A percentile compares a stretch with the other conserved stretches of the same genome.
Conservation (phyloP, 305 asterid species). For the Striga hermonthica region DNA sequence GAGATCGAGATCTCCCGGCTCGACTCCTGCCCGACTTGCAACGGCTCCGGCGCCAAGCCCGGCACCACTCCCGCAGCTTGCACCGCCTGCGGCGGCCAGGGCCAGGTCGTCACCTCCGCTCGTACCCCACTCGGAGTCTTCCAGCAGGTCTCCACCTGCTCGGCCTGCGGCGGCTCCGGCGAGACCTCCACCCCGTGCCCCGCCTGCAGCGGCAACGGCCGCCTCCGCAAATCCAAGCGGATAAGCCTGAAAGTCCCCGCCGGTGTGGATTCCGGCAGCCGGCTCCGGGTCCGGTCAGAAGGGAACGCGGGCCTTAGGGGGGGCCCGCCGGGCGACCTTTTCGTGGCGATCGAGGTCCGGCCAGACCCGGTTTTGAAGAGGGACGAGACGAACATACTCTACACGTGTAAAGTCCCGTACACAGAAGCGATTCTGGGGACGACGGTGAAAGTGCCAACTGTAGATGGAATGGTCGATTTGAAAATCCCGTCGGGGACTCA, state of each 20-base stretch:
- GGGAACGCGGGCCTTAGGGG: conserved; percentile 90
- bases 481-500: conserved; percentile 91
- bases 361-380: conserved; percentile 71
- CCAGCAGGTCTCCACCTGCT: conserved; percentile 91
- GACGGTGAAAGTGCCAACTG: conserved; percentile 79
- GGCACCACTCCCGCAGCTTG: conserved; percentile 73
- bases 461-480: conserved; percentile 85
- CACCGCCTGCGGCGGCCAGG: conserved; percentile 87
- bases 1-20: conserved; percentile 87
- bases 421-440: conserved; percentile 89
- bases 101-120: conserved; percentile 82
- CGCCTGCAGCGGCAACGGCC: conserved; percentile 80
- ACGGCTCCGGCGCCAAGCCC: conserved; percentile 88
- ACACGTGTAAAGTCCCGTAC: conserved; percentile 78
- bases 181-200: conserved; percentile 80
- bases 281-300: conserved; percentile 80
- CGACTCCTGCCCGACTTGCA: conserved; percentile 81
- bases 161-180: conserved; percentile 78
- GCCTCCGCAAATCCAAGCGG: conserved; percentile 80
- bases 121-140: conserved; percentile 91
- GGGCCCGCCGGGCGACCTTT: conserved; percentile 89
- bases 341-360: conserved; percentile 70
- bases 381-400: conserved; percentile 78
- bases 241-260: conserved; percentile 92
- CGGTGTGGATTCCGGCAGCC: conserved; percentile 88